Conservation (phyloP, 2,329 filamentous ascomycete genomes). For the Emericellopsis atlantica region DNA sequence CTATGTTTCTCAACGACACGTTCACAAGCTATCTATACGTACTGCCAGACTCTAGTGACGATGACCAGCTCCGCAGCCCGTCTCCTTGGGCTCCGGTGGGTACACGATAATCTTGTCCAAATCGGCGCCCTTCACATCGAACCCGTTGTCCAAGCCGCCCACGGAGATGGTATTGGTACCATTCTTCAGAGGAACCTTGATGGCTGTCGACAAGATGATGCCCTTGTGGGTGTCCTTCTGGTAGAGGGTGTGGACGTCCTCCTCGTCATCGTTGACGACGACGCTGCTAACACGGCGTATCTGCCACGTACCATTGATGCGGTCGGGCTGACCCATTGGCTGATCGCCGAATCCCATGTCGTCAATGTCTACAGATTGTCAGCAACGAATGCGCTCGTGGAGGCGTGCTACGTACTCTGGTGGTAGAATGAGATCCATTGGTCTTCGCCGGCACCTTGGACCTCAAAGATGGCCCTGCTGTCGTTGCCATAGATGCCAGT, state of each 20-base stretch:
- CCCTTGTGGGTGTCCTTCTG: conserved; percentile 44
- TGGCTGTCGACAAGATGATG: conserved; percentile 43
- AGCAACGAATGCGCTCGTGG: neutral
- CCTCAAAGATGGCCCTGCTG: conserved; percentile 34
- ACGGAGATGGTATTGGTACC: conserved; percentile 43
- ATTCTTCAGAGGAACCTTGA: conserved; percentile 38
- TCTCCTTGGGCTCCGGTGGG: conserved; percentile 28
- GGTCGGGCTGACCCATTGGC: conserved; percentile 39
- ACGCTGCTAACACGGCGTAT: conserved; percentile 47
- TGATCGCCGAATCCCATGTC: conserved; percentile 48
- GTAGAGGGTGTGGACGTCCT: conserved; percentile 32
- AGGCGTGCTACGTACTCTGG: conserved; percentile 20
- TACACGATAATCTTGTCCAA: conserved; percentile 48
- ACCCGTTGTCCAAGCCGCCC: conserved; percentile 42
- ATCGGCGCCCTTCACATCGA: conserved; percentile 44
- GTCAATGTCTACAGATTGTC: conserved; percentile 21
- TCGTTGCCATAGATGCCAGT: conserved; percentile 40
- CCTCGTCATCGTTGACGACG: conserved; percentile 35
- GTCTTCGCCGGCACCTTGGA: conserved; percentile 30
- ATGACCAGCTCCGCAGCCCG: neutral
- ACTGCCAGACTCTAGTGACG: neutral
- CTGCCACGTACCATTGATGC: conserved; percentile 47
- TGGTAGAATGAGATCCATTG: conserved; percentile 46
- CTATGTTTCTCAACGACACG: no score
- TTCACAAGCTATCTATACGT: no score